Evolutionary conservation across 2,329 filamentous ascomycete species (phyloP), one percentile per base, ranked within the genome.

Genomic region (Penicillium sp.): DNA sequence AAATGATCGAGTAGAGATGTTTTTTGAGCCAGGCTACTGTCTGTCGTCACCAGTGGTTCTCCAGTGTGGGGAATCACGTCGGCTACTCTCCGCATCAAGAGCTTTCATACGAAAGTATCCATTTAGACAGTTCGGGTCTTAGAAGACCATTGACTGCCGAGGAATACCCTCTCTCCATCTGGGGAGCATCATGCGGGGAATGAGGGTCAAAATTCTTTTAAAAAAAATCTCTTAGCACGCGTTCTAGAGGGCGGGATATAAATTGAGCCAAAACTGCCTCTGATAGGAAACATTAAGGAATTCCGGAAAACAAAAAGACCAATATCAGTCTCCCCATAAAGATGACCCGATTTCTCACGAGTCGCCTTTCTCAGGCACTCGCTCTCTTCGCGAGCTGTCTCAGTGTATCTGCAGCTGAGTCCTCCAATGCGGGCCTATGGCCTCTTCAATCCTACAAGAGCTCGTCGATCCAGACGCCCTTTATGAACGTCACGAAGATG

Each of bases 401-500:
- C 14, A 54, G 42, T 19, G 14, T 56, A 30, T 40, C 45, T 25
- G 37, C 30, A 46, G 61, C 59, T n/a, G 42, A 61, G 16, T 58
- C 57, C 28, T 28, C 55, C 26, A 25, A 25, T 10, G 35, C 40
- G 25, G 38, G 52, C 33, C 38, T 63, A 59, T 69, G 66, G 68
- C 69, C 68, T 8, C 52, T 66, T 3, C 64, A 69, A 55, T 60
- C 52, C 14, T 71, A 62, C 60, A 65, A 66, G 28, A 61, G 63
- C 48, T 59, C 60, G 14, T 61, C 60, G 3, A 61, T 65, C 5
- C 38, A 61, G 35, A 59, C 60, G 1, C 66, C 69, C 4, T 59
- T 52, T 13, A 46, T 71, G 22, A 62, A 67, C 30, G 61, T 71
- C 35, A 70, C 68, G 10, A 71, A 67, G 43, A 64, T 64, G 54